These are phyloP conservation scores for Onygena corvina DNA, from an alignment of 2,329 filamentous ascomycete genomes.

Conservation along the genomic window DNA sequence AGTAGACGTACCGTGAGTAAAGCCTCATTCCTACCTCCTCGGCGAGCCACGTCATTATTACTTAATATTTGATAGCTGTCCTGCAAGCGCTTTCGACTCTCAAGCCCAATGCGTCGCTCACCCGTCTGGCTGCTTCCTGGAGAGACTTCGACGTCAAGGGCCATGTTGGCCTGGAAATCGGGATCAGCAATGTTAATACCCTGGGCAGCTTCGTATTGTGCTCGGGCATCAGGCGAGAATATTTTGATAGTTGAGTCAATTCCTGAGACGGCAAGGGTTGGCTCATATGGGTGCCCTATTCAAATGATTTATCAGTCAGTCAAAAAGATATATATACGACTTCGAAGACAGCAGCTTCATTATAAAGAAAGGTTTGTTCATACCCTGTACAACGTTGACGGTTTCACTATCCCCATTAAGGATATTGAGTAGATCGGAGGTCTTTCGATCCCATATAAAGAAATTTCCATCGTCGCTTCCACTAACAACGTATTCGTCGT, in stretches of 20 bases:
- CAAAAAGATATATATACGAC: background rate
- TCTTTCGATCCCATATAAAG: slow-evolving; percentile 58
- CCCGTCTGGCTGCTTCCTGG: slow-evolving; percentile 19
- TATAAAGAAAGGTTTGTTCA: slow-evolving; percentile 2
- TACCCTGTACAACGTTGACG: slow-evolving; percentile 57
- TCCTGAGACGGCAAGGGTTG: slow-evolving; percentile 52
- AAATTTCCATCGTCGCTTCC: slow-evolving; percentile 55
- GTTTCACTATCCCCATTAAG: slow-evolving; percentile 55
- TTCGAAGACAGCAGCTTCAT: background rate
- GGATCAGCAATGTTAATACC: slow-evolving; percentile 47
- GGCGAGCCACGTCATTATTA: slow-evolving; percentile 49
- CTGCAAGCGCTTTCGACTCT: slow-evolving; percentile 48
- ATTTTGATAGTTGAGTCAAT: slow-evolving; percentile 60
- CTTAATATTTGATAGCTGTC: slow-evolving; percentile 50
- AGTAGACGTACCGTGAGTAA: slow-evolving; percentile 42
- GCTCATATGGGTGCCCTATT: slow-evolving; percentile 56
- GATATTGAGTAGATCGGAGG: slow-evolving; percentile 50
- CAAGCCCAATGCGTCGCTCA: slow-evolving; percentile 34
- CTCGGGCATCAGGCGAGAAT: slow-evolving; percentile 49
- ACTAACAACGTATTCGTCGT: slow-evolving; percentile 57
- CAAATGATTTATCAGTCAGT: background rate
- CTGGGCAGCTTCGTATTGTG: slow-evolving; percentile 45
- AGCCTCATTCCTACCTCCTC: slow-evolving; percentile 46
- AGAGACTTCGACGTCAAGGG: slow-evolving; percentile 18
- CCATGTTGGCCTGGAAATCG: slow-evolving; percentile 29